Percentiles rank a stretch among this genome's conserved stretches.
phyloP scores from a whole-genome alignment of 1,139 yeast species.

The Blastobotrys malaysiensis region DNA sequence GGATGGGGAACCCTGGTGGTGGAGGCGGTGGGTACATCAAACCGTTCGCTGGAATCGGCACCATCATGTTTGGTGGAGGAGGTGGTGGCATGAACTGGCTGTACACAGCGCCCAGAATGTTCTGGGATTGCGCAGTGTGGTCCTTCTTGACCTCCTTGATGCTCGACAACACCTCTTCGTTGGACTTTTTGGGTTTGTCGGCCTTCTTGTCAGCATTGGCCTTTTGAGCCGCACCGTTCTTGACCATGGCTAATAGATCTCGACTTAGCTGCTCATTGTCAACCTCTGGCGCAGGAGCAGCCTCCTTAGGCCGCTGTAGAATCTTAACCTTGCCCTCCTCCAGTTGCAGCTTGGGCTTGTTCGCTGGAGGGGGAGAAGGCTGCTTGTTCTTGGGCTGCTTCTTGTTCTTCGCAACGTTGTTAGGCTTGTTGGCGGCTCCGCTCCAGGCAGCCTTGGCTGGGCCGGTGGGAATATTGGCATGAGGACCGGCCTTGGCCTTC shows the following conservation, averaged over 20 bases:
- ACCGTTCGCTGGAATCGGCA: conserved; percentile 9
- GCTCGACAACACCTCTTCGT: conserved; percentile 28
- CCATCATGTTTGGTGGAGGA: conserved; percentile 20
- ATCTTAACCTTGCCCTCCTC: conserved; percentile 13
- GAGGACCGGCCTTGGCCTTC: conserved; percentile 2
- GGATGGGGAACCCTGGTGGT: conserved; percentile 15
- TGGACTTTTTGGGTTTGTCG: conserved; percentile 20
- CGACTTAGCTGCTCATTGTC: conserved; percentile 19
- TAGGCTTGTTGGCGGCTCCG: conserved; percentile 1
- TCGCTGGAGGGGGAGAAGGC: conserved; percentile 26
- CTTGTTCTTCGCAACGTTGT: background rate
- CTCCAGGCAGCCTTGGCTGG: background rate
- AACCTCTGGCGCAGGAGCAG: conserved; percentile 2
- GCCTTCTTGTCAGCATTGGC: conserved; percentile 6
- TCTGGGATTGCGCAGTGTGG: conserved; percentile 31
- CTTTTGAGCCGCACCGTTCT: conserved; percentile 25
- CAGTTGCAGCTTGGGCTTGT: conserved; percentile 22
- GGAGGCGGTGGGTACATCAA: conserved; percentile 18
- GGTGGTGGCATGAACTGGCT: conserved; percentile 24
- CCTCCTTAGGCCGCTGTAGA: conserved; percentile 7
- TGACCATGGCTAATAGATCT: conserved; percentile 41
- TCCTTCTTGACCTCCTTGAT: conserved; percentile 38
- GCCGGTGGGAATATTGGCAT: background rate
- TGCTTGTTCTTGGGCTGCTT: background rate
- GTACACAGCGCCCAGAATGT: conserved; percentile 43